Percentiles rank a stretch among this genome's conserved stretches.
These are phyloP conservation scores for Solanum microdontum DNA, from an alignment of 257 asterid genomes.

Conservation along the genomic window DNA sequence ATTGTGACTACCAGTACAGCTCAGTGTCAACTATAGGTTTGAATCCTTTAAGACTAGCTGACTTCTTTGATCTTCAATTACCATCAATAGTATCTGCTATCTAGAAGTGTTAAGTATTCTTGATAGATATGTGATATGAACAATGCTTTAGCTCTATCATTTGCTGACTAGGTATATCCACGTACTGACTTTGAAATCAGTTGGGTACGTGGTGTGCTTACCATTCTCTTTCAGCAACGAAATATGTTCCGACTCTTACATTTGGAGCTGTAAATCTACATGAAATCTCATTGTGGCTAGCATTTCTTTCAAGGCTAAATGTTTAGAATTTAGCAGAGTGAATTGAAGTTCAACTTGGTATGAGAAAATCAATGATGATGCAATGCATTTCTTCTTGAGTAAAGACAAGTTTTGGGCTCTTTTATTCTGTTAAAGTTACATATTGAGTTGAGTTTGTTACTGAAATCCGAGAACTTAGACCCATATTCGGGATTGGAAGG, in stretches of 20 bases:
- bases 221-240: background rate
- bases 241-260: background rate
- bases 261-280: background rate
- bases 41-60: background rate
- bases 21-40: constrained; percentile 65
- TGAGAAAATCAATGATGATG: background rate
- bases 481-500: background rate
- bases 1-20: constrained; percentile 58
- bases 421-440: background rate
- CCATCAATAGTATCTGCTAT: background rate
- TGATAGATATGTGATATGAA: background rate
- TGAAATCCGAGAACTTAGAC: background rate
- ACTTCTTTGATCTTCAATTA: background rate
- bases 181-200: background rate
- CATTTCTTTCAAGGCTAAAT: background rate
- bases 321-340: background rate
- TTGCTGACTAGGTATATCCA: background rate
- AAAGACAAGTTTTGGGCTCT: background rate
- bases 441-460: background rate
- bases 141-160: background rate
- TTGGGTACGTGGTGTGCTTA: background rate
- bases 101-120: background rate
- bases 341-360: background rate
- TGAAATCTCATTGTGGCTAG: background rate
- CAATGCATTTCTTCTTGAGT: background rate